A percentile compares a stretch with the other conserved stretches of the same genome.
Evolutionary conservation across 2,329 filamentous ascomycete genomes (phyloP).

Genomic region (Penicillium fuscoglaucum): DNA sequence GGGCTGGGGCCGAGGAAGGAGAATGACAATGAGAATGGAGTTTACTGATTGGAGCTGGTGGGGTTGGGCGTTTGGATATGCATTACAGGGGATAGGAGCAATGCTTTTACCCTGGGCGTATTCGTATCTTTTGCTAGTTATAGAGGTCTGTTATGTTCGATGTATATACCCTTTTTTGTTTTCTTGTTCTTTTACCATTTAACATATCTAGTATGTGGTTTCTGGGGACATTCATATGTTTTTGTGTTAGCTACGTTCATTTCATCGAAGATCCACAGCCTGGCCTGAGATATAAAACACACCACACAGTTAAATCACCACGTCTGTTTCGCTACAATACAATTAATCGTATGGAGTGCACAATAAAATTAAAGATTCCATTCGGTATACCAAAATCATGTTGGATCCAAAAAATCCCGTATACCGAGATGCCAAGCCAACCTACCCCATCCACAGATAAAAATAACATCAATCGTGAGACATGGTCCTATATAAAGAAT

Average conservation of each 20-base stretch:
- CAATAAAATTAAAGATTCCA: background rate
- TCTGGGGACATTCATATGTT: background rate
- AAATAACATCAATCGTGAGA: slow-evolving; percentile 8
- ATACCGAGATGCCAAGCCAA: background rate
- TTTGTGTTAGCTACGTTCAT: background rate
- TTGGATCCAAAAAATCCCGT: background rate
- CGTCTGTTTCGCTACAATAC: too few relatives aligned
- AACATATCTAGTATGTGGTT: background rate
- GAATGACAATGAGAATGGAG: background rate
- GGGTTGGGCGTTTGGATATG: background rate
- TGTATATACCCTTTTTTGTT: slow-evolving; percentile 2
- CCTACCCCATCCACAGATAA: background rate
- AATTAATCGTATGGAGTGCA: too few relatives aligned
- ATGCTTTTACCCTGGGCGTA: background rate
- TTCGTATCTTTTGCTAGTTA: background rate
- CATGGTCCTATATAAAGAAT: background rate
- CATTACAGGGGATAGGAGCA: background rate
- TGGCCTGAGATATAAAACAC: background rate
- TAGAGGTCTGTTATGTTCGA: background rate
- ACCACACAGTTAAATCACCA: too few relatives aligned
- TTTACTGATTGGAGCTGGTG: background rate
- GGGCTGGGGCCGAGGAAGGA: slow-evolving; percentile 17
- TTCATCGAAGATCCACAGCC: too few relatives aligned
- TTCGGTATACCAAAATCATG: background rate
- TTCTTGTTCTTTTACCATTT: background rate